Conservation (phyloP, 352 stramenopile species). For the Stephanocyclus meneghinianus region DNA sequence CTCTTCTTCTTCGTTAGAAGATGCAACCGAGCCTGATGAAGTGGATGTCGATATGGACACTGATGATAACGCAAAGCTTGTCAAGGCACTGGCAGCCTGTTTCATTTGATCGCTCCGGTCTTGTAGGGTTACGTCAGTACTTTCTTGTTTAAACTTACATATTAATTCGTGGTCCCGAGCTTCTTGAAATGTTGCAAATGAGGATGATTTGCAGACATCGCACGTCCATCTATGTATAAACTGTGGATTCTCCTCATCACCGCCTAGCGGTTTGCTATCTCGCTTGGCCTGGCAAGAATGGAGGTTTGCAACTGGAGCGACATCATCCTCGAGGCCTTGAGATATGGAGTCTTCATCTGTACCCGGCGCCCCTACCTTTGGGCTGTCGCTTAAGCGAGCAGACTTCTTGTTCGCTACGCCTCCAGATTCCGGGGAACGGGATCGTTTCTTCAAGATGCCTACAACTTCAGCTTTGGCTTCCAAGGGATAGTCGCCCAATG, state of each 20-base stretch:
- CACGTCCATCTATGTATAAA: slow-evolving; percentile 34
- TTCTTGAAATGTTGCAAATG: slow-evolving; percentile 44
- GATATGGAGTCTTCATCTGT: neutral
- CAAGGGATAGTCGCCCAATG: slow-evolving; percentile 2
- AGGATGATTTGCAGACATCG: slow-evolving; percentile 37
- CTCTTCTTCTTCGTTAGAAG: neutral
- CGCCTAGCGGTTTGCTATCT: neutral
- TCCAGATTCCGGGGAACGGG: neutral
- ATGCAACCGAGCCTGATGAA: slow-evolving; percentile 9
- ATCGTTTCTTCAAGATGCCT: slow-evolving; percentile 9
- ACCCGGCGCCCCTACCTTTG: neutral
- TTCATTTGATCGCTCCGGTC: neutral
- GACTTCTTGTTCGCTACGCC: slow-evolving; percentile 3
- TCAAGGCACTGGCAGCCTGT: slow-evolving; percentile 30
- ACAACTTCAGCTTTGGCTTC: slow-evolving; percentile 3
- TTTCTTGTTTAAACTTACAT: slow-evolving; percentile 25
- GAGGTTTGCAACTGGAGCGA: no score
- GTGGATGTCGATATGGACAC: neutral
- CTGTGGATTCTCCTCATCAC: neutral
- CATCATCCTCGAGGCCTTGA: no score
- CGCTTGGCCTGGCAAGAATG: no score
- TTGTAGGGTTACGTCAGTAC: neutral
- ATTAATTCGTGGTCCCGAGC: slow-evolving; percentile 35
- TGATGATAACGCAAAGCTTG: slow-evolving; percentile 10
- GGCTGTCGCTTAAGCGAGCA: neutral